phyloP scores from a whole-genome alignment of 176 grass and related monocot species.

The Carex scoparia region DNA sequence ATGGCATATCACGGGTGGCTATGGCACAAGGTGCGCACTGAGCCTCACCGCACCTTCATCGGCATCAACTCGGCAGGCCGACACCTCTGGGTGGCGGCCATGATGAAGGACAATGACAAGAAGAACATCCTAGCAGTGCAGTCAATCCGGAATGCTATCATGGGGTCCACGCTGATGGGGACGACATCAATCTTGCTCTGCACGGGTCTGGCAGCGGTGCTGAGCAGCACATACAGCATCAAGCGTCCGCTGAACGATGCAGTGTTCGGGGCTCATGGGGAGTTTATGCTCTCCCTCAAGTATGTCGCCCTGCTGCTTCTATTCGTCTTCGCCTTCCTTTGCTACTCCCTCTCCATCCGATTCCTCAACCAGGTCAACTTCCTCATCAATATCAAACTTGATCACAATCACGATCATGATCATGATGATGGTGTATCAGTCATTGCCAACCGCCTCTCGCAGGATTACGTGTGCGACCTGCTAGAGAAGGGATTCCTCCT shows the following conservation, averaged over 20 bases:
- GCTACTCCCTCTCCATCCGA: conserved; percentile 73
- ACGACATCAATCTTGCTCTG: conserved; percentile 88
- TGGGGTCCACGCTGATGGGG: conserved; percentile 90
- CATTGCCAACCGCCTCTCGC: background rate
- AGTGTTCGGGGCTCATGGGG: conserved; percentile 81
- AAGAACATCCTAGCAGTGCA: conserved; percentile 86
- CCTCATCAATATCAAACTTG: conserved; percentile 61
- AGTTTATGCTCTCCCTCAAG: conserved; percentile 95
- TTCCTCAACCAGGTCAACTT: conserved; percentile 89
- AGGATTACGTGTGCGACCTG: conserved; percentile 39
- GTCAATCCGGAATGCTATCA: conserved; percentile 78
- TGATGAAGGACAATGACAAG: conserved; percentile 90
- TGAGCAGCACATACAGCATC: conserved; percentile 88
- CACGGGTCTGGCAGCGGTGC: conserved; percentile 83
- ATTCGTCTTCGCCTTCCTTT: conserved; percentile 89
- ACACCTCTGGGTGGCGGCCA: conserved; percentile 51
- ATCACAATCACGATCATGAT: background rate
- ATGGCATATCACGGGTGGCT: conserved; percentile 87
- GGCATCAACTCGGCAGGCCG: conserved; percentile 66
- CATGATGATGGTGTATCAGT: background rate
- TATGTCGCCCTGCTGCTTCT: conserved; percentile 72
- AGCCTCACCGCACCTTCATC: conserved; percentile 45
- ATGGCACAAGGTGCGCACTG: conserved; percentile 44
- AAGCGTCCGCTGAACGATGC: conserved; percentile 79
- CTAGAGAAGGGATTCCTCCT: conserved; percentile 59